These are phyloP conservation scores for Ustilago trichophora DNA, from an alignment of 1,284 basidiomycete genomes.

Conservation along the genomic window DNA sequence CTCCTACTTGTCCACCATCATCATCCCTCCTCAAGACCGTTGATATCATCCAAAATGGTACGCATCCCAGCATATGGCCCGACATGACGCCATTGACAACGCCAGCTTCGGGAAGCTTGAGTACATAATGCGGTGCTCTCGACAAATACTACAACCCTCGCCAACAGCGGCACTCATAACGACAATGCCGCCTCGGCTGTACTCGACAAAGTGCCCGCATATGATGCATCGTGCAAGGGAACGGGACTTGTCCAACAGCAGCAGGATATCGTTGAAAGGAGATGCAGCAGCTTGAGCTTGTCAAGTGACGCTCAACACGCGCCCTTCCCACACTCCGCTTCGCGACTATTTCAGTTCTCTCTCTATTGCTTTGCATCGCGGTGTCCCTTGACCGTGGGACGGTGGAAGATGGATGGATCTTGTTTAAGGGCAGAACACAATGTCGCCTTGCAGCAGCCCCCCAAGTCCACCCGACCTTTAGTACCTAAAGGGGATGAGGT, in stretches of 20 bases:
- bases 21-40: conserved; percentile 39
- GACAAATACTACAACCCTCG: conserved; percentile 5
- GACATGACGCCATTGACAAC: conserved; percentile 10
- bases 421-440: conserved; percentile 35
- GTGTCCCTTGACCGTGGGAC: conserved; percentile 21
- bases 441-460: conserved; percentile 33
- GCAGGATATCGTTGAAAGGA: conserved; percentile 20
- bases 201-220: conserved; percentile 17
- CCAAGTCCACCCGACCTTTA: conserved; percentile 14
- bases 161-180: conserved; percentile 23
- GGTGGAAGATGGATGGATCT: conserved; percentile 14
- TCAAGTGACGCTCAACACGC: conserved; percentile 3
- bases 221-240: conserved; percentile 11
- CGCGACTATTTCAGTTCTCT: conserved; percentile 12
- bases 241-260: conserved; percentile 11
- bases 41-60: conserved; percentile 54
- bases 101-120: conserved; percentile 2
- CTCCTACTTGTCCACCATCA: conserved; percentile 16
- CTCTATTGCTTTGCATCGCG: conserved; percentile 40
- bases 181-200: conserved; percentile 25
- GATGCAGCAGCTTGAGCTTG: conserved; percentile 13
- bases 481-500: conserved; percentile 36
- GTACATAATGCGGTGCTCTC: conserved; percentile 29
- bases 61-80: conserved; percentile 41
- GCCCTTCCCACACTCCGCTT: conserved; percentile 20